phyloP scores from a whole-genome alignment of 2,329 filamentous ascomycete species.

The Aquanectria penicillioides region DNA sequence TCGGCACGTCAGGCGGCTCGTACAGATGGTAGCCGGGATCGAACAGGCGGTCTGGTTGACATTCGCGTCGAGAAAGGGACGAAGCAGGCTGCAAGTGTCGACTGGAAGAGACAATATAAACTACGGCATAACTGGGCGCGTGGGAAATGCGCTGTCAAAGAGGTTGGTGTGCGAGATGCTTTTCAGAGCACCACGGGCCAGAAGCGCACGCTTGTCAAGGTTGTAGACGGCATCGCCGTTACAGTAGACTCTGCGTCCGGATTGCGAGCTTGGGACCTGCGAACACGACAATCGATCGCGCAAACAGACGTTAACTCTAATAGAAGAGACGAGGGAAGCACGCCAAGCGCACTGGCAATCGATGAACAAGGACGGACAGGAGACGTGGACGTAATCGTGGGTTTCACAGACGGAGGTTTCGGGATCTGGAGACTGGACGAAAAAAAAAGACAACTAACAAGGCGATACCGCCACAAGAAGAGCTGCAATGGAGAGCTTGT shows the following conservation, averaged over 20 bases:
- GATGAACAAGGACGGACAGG: slow-evolving; percentile 60
- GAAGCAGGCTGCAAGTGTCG: slow-evolving; percentile 53
- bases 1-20: slow-evolving; percentile 55
- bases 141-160: slow-evolving; percentile 82
- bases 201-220: slow-evolving; percentile 77
- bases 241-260: slow-evolving; percentile 77
- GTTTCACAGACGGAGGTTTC: slow-evolving; percentile 78
- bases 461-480: slow-evolving; percentile 67
- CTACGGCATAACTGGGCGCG: slow-evolving; percentile 90
- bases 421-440: slow-evolving; percentile 72
- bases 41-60: slow-evolving; percentile 57
- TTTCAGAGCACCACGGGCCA: slow-evolving; percentile 45
- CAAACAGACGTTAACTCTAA: slow-evolving; percentile 48
- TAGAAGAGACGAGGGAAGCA: slow-evolving; percentile 30
- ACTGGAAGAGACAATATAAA: slow-evolving; percentile 92
- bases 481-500: slow-evolving; percentile 74
- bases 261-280: slow-evolving; percentile 82
- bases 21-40: slow-evolving; percentile 53
- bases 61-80: slow-evolving; percentile 55
- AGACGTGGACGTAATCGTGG: slow-evolving; percentile 68
- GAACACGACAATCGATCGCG: slow-evolving; percentile 69
- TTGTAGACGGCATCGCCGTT: slow-evolving; percentile 80
- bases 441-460: slow-evolving; percentile 53
- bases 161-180: slow-evolving; percentile 68
- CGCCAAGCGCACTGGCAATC: slow-evolving; percentile 73